A percentile compares a stretch with the other conserved stretches of the same genome.
These are phyloP conservation scores for Botryosphaeria dothidea DNA, from an alignment of 2,329 filamentous ascomycete genomes.

Conservation along the genomic window DNA sequence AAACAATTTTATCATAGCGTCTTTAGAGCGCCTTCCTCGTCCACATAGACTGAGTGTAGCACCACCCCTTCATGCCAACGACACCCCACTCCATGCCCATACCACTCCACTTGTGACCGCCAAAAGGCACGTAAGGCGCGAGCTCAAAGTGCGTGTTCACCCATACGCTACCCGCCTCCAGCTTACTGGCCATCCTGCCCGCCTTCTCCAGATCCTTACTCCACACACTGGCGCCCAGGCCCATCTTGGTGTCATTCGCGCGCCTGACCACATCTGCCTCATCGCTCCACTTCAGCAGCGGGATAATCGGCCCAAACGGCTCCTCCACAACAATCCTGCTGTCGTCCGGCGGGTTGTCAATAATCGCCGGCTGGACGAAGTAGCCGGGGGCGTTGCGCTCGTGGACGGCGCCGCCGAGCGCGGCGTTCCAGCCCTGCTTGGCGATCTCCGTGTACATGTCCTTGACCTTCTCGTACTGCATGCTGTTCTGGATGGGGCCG, in stretches of 20 bases:
- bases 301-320: conserved; percentile 64
- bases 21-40: conserved; percentile 7
- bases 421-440: conserved; percentile 54
- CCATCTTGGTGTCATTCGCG: conserved; percentile 52
- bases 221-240: conserved; percentile 58
- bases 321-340: conserved; percentile 60
- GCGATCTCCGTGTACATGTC: conserved; percentile 58
- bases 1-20: no score
- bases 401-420: conserved; percentile 48
- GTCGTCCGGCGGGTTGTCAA: conserved; percentile 58
- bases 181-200: conserved; percentile 44
- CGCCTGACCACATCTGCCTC: conserved; percentile 53
- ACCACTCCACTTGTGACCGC: conserved; percentile 62
- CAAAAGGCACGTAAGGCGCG: conserved; percentile 54
- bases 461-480: conserved; percentile 64
- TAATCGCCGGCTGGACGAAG: conserved; percentile 61
- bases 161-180: conserved; percentile 55
- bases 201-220: conserved; percentile 48
- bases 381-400: conserved; percentile 45
- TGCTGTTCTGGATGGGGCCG: conserved; percentile 64
- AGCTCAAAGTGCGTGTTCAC: conserved; percentile 47
- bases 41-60: conserved; percentile 40
- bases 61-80: conserved; percentile 61
- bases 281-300: conserved; percentile 60
- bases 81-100: conserved; percentile 63